Evolutionary conservation across 176 grass and related monocot species (phyloP), one percentile per base, ranked within the genome.

Genomic region (Themeda triandra): DNA sequence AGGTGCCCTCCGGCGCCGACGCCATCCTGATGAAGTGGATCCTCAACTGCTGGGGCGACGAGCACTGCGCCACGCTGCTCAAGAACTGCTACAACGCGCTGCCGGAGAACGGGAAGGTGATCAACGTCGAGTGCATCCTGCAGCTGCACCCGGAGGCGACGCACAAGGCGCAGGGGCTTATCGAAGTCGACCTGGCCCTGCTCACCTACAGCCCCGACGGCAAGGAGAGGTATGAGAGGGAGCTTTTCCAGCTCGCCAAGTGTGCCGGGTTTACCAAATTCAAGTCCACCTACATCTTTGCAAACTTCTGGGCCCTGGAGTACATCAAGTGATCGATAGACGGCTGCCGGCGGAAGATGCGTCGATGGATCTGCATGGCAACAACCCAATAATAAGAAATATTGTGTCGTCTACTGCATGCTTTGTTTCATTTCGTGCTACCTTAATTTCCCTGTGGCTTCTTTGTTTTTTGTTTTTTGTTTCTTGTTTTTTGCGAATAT

Each of bases 21-120:
- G 93, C 96, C 56, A 98, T 98, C 70, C 86, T 95, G 21, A 98
- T 98, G 93, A 98, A 98, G 93, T 98, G 93, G 93, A 98, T 98
- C 73, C 82, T 98, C 80, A 93, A 98, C 14, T 93, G 95, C 82
- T 98, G 92, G 93, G 95, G 93, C 73, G 96, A 95, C 33, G 77
- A 82, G 28, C 96, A 95, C 85, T 98, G 91, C 19, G 69, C 89
- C 3, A 74, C 66, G 2, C 77, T 98, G 15, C 88, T 98, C 82
- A 92, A 90, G 89, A 98, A 98, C 83, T 98, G 96, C 91, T 88
- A 90, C 80, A 86, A 93, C 46, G 96, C 96, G 32, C 85, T 98
- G 51, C 96, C 96, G 11, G 63, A 49, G 0, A 70, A 86, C 39
- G 96, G 96, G 8, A 98, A 98, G 91, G 96, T 98, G 33, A 86